A percentile compares a stretch with the other conserved stretches of the same genome.
These are phyloP conservation scores for Boletus semigastroideus DNA, from an alignment of 1,284 basidiomycete species.

Conservation along the genomic window DNA sequence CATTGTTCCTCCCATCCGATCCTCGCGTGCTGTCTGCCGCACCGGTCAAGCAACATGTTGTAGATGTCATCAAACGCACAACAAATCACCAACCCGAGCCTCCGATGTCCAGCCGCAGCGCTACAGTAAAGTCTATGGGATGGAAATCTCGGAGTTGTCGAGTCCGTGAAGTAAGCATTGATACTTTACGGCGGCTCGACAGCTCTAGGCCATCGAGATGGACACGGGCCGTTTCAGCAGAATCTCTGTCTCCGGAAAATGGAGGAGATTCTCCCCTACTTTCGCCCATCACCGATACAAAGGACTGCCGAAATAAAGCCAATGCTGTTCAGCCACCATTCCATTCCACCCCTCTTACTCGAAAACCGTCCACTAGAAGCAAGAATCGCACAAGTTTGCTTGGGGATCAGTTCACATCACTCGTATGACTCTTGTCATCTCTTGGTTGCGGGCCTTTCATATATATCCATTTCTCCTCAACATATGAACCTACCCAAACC, in stretches of 20 bases:
- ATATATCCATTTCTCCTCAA: constrained; percentile 1
- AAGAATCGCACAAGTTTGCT: constrained; percentile 54
- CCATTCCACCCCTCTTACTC: constrained; percentile 61
- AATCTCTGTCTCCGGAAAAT: constrained; percentile 34
- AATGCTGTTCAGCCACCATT: constrained; percentile 44
- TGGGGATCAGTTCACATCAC: constrained; percentile 29
- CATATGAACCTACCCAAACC: constrained; percentile 2
- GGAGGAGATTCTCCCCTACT: constrained; percentile 33
- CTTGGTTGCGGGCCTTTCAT: constrained; percentile 1
- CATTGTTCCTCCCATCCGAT: constrained; percentile 79
- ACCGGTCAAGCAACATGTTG: constrained; percentile 45
- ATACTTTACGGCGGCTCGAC: constrained; percentile 67
- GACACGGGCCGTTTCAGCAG: constrained; percentile 41
- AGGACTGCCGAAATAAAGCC: constrained; percentile 29
- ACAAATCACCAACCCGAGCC: constrained; percentile 35
- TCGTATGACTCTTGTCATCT: constrained; percentile 17
- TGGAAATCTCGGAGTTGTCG: constrained; percentile 58
- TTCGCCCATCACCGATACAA: constrained; percentile 25
- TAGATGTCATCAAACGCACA: constrained; percentile 33
- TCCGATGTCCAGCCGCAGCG: constrained; percentile 40
- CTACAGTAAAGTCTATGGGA: constrained; percentile 44
- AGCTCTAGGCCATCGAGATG: constrained; percentile 45
- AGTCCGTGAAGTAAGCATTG: constrained; percentile 58
- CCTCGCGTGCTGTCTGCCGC: constrained; percentile 74
- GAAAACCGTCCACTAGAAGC: constrained; percentile 57